These are phyloP conservation scores for Skeletonema costatum DNA, from an alignment of 108 stramenopile species.

Conservation along the genomic window DNA sequence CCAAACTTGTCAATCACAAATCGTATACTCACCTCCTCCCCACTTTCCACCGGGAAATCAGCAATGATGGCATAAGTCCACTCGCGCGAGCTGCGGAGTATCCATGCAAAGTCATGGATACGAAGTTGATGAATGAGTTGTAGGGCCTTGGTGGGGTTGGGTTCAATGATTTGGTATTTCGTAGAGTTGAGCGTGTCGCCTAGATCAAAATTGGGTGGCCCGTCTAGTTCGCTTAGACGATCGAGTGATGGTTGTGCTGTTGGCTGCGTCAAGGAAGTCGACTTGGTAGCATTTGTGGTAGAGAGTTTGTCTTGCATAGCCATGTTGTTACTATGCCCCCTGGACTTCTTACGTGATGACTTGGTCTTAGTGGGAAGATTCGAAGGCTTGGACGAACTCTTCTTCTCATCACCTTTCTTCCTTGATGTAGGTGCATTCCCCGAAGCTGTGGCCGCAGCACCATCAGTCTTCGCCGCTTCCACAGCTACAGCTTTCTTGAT, in stretches of 20 bases:
- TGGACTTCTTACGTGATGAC: background rate
- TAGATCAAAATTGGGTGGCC: background rate
- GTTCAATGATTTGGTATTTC: background rate
- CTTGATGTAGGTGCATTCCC: background rate
- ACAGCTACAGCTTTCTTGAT: background rate
- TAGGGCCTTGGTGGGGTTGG: background rate
- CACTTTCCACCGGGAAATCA: constrained; percentile 11
- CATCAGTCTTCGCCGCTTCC: background rate
- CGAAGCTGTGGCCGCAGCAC: background rate
- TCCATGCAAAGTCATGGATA: constrained; percentile 17
- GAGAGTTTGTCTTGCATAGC: background rate
- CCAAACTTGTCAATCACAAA: constrained; percentile 11
- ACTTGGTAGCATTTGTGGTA: background rate
- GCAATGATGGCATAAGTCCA: constrained; percentile 15
- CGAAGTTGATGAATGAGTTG: background rate
- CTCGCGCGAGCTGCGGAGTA: background rate
- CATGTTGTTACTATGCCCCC: background rate
- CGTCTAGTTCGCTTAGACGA: background rate
- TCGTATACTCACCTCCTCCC: constrained; percentile 7
- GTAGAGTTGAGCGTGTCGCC: background rate
- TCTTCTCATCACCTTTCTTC: background rate
- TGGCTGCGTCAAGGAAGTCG: background rate
- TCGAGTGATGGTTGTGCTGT: background rate
- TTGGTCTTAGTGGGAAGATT: background rate
- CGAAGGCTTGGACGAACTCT: background rate